Evolutionary conservation across 495 filamentous ascomycete species (phyloP).

Genomic region (Aspergillus sclerotiicarbonarius): DNA sequence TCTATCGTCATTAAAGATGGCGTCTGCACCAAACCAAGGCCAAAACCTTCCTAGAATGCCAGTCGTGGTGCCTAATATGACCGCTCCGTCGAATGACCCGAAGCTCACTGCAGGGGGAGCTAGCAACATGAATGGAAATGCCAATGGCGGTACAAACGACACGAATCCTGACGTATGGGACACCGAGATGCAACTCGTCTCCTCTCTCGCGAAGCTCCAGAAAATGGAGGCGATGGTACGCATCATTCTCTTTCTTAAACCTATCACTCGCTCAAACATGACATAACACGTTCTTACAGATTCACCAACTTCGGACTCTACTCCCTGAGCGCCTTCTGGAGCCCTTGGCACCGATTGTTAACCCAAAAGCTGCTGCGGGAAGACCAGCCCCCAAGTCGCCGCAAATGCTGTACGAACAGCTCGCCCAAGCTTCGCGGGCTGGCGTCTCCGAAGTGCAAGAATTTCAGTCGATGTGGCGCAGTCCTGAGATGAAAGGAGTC

Average conservation of each 20-base stretch:
- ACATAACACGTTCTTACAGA: slow-evolving; percentile 18
- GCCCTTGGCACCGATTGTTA: slow-evolving; percentile 33
- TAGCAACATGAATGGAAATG: not conserved
- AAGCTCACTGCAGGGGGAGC: not conserved
- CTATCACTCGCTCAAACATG: not conserved
- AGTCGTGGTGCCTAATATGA: slow-evolving; percentile 7
- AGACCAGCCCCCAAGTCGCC: slow-evolving; percentile 29
- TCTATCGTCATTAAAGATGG: not conserved
- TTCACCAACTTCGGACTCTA: slow-evolving; percentile 43
- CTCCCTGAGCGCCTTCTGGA: slow-evolving; percentile 39
- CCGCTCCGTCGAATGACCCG: not conserved
- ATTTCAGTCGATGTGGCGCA: slow-evolving; percentile 38
- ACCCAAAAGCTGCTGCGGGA: slow-evolving; percentile 19
- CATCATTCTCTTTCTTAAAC: not conserved
- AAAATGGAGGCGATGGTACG: slow-evolving; percentile 39
- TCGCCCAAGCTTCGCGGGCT: slow-evolving; percentile 26
- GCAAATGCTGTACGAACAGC: slow-evolving; percentile 22
- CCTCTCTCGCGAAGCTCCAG: slow-evolving; percentile 44
- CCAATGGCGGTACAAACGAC: not conserved
- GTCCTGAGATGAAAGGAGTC: slow-evolving; percentile 35
- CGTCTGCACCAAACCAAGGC: not conserved
- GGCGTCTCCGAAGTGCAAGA: slow-evolving; percentile 30
- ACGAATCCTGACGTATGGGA: slow-evolving; percentile 22
- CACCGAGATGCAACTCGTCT: slow-evolving; percentile 41
- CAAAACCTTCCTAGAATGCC: not conserved